Evolutionary conservation across 164 flowering plant species (phyloP).

Genomic region (Santalum album): DNA sequence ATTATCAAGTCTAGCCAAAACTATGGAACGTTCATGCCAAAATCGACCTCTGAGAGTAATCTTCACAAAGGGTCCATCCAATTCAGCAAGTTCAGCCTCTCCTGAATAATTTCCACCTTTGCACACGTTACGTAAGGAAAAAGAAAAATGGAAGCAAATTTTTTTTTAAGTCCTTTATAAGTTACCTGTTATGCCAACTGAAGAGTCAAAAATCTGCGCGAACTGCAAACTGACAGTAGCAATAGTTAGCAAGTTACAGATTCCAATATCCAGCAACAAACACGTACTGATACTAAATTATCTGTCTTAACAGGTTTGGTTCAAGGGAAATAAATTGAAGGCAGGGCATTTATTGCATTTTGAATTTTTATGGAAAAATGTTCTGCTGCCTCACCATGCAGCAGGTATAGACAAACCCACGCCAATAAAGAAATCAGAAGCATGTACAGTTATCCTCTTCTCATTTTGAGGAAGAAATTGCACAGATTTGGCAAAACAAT

Average conservation of each 20-base stretch:
- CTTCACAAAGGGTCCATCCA: conserved; percentile 93
- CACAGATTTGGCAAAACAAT: too few species aligned
- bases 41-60: conserved; percentile 76
- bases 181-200: conserved; percentile 80
- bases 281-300: not conserved
- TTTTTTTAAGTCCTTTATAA: not conserved
- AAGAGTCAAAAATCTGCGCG: conserved; percentile 64
- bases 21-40: conserved; percentile 75
- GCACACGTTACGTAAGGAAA: too few species aligned
- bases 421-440: too few species aligned
- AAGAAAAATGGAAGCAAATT: not conserved
- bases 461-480: too few species aligned
- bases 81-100: conserved; percentile 65
- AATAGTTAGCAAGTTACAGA: not conserved
- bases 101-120: conserved; percentile 29
- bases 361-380: too few species aligned
- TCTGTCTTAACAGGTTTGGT: not conserved
- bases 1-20: conserved; percentile 72
- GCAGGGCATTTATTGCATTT: too few species aligned
- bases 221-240: conserved; percentile 33
- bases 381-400: too few species aligned
- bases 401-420: too few species aligned
- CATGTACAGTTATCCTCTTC: too few species aligned
- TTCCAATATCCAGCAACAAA: not conserved
- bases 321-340: too few species aligned